A percentile compares a stretch with the other conserved stretches of the same genome.
These are phyloP conservation scores for Nicotiana attenuata DNA, from an alignment of 257 asterid genomes.

Conservation along the genomic window DNA sequence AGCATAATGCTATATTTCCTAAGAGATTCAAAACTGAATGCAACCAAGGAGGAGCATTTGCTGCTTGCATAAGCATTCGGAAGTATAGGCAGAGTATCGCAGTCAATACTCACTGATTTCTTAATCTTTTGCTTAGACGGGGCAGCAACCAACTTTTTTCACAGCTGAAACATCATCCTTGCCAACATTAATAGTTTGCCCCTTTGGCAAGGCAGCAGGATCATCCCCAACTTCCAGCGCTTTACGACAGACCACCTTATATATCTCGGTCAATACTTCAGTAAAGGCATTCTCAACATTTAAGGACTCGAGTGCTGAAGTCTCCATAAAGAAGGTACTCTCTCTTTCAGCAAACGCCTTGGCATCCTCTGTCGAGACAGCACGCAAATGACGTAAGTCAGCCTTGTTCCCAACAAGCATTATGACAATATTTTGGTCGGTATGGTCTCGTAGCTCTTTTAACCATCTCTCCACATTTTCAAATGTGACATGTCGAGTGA, in stretches of 20 bases:
- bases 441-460: conserved; percentile 67
- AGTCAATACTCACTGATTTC: neutral
- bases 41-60: neutral
- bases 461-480: conserved; percentile 66
- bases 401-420: conserved; percentile 78
- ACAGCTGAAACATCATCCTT: conserved; percentile 55
- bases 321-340: conserved; percentile 54
- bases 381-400: conserved; percentile 57
- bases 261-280: conserved; percentile 54
- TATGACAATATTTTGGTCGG: conserved; percentile 60
- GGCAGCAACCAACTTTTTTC: conserved; percentile 55
- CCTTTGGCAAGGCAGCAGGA: conserved; percentile 57
- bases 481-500: conserved; percentile 58
- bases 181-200: conserved; percentile 41
- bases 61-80: neutral
- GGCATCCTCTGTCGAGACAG: conserved; percentile 58
- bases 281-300: conserved; percentile 67
- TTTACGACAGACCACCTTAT: conserved; percentile 57
- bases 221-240: conserved; percentile 58
- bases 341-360: conserved; percentile 52
- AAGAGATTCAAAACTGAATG: conserved; percentile 5
- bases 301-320: conserved; percentile 68
- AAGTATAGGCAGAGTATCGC: neutral
- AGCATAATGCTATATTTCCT: neutral
- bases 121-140: conserved; percentile 20